A percentile compares a stretch with the other conserved stretches of the same genome.
phyloP scores from a whole-genome alignment of 495 filamentous ascomycete genomes.

The Cercophora scortea region DNA sequence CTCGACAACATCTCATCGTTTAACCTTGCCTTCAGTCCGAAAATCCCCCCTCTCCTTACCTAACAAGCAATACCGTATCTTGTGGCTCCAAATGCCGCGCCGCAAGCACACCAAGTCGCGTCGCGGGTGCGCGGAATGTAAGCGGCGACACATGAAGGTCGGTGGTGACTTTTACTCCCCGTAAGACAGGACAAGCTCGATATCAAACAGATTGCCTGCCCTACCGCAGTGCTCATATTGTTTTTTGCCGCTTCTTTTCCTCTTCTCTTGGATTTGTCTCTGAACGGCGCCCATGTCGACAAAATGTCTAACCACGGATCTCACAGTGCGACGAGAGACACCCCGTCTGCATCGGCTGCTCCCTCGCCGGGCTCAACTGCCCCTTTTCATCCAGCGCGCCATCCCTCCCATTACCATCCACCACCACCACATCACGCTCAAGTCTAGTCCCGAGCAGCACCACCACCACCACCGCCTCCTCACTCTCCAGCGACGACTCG shows the following conservation, averaged over 20 bases:
- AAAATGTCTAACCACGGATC: too few species aligned
- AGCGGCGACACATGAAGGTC: slow-evolving; percentile 23
- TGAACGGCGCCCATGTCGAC: too few species aligned
- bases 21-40: too few species aligned
- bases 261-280: too few species aligned
- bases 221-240: too few species aligned
- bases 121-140: slow-evolving; percentile 22
- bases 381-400: slow-evolving; percentile 7
- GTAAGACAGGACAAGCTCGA: too few species aligned
- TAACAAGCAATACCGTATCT: too few species aligned
- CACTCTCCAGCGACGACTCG: background rate
- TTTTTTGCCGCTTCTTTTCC: too few species aligned
- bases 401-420: background rate
- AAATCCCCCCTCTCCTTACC: too few species aligned
- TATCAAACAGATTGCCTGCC: too few species aligned
- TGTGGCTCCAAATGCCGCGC: background rate
- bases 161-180: too few species aligned
- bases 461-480: background rate
- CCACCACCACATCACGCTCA: background rate
- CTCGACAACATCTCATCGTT: too few species aligned
- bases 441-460: background rate
- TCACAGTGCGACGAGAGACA: slow-evolving; percentile 22
- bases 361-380: slow-evolving; percentile 12
- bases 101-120: slow-evolving; percentile 17
- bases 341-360: slow-evolving; percentile 21